These are phyloP conservation scores for Diplodia mutila DNA, from an alignment of 2,329 filamentous ascomycete species.

Conservation along the genomic window DNA sequence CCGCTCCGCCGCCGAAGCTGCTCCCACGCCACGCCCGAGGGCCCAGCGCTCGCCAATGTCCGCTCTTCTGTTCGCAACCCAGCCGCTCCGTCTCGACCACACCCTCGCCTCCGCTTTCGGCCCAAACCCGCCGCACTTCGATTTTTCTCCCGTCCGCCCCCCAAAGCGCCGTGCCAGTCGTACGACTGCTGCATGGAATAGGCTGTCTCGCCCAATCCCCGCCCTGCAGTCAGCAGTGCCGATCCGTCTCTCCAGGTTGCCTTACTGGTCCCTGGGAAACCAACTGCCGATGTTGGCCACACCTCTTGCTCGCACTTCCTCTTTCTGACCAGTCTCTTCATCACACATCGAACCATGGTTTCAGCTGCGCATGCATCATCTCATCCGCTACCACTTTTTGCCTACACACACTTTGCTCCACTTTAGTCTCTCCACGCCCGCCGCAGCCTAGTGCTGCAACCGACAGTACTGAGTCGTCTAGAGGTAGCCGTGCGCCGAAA, in stretches of 20 bases:
- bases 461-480: background rate
- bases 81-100: background rate
- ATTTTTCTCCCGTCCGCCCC: background rate
- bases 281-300: slow-evolving; percentile 8
- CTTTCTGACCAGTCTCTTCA: background rate
- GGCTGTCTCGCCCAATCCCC: background rate
- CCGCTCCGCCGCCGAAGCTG: background rate
- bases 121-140: background rate
- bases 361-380: background rate
- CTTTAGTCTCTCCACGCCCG: slow-evolving; percentile 21
- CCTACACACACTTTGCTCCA: background rate
- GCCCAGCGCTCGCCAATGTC: slow-evolving; percentile 16
- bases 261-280: background rate
- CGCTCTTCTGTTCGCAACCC: slow-evolving; percentile 12
- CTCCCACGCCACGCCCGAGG: background rate
- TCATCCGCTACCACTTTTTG: background rate
- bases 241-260: background rate
- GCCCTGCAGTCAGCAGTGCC: background rate
- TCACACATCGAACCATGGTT: slow-evolving; percentile 6
- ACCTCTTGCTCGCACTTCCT: background rate
- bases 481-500: slow-evolving; percentile 63
- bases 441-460: background rate
- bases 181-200: slow-evolving; percentile 5
- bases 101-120: slow-evolving; percentile 9
- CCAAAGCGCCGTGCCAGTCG: background rate